Percentiles rank a stretch among this genome's conserved stretches.
Conservation (phyloP, 179 eudicot genomes). For the Spinacia oleracea region DNA sequence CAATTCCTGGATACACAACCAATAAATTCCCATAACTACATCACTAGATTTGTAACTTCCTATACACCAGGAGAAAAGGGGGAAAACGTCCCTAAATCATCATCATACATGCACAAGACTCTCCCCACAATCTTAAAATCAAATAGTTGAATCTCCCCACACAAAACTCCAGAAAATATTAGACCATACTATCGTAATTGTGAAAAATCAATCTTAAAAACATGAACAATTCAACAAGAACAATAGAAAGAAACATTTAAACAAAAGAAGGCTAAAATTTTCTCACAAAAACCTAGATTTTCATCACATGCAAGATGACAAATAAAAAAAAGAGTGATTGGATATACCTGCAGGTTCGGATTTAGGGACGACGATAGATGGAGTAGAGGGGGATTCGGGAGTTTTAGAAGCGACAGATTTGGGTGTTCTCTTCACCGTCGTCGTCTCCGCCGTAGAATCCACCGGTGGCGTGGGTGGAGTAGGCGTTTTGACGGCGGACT, state of each 20-base stretch:
- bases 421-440: slow-evolving; percentile 7
- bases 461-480: slow-evolving; percentile 15
- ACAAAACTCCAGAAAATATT: too few relatives aligned
- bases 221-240: neutral
- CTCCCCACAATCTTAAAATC: too few relatives aligned
- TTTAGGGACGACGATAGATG: slow-evolving; percentile 19
- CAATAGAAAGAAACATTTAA: neutral
- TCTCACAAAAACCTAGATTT: neutral
- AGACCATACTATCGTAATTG: too few relatives aligned
- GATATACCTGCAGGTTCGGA: slow-evolving; percentile 40
- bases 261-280: neutral
- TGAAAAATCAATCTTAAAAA: too few relatives aligned
- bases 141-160: too few relatives aligned
- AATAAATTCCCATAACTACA: neutral
- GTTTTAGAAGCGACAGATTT: slow-evolving; percentile 9
- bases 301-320: neutral
- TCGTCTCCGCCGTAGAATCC: slow-evolving; percentile 24
- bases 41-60: too few relatives aligned
- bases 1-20: neutral
- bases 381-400: slow-evolving; percentile 9
- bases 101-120: too few relatives aligned
- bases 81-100: too few relatives aligned
- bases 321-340: neutral
- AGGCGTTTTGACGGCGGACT: slow-evolving; percentile 42
- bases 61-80: too few relatives aligned